Percentiles rank a stretch among this genome's conserved stretches.
Conservation (phyloP, 495 filamentous ascomycete genomes). For the Collariella sp. region DNA sequence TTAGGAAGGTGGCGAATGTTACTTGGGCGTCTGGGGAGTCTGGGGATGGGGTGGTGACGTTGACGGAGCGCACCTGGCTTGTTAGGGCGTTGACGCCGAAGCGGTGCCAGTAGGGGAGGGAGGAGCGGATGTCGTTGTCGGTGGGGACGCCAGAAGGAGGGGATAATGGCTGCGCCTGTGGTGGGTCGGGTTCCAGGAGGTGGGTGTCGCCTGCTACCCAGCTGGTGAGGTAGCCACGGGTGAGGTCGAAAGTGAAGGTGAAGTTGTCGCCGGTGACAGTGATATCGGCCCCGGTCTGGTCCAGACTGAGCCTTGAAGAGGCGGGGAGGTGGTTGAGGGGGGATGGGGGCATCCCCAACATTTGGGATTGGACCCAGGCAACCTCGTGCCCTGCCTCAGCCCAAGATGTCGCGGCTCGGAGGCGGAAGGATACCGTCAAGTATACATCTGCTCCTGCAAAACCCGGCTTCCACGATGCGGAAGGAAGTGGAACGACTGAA, state of each 20-base stretch:
- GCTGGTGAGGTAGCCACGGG: conserved; percentile 31
- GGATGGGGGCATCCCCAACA: not conserved
- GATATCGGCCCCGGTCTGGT: not conserved
- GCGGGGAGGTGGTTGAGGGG: not conserved
- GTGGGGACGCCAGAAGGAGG: conserved; percentile 43
- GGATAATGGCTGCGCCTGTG: conserved; percentile 28
- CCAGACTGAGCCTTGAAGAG: not conserved
- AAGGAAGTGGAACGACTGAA: conserved; percentile 2
- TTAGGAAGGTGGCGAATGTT: conserved; percentile 28
- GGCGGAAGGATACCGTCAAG: conserved; percentile 18
- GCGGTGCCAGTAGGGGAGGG: conserved; percentile 33
- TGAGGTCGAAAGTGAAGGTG: conserved; percentile 34
- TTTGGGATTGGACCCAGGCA: conserved; percentile 22
- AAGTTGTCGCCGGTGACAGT: conserved; percentile 11
- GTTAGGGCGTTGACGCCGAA: conserved; percentile 30
- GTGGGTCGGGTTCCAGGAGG: conserved; percentile 31
- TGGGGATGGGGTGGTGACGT: conserved; percentile 24
- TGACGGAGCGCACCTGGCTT: conserved; percentile 35
- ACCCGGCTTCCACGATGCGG: not conserved
- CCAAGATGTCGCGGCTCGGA: conserved; percentile 14
- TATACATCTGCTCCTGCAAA: conserved; percentile 9
- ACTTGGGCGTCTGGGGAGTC: conserved; percentile 22
- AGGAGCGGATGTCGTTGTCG: conserved; percentile 47
- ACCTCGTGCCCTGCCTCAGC: conserved; percentile 22
- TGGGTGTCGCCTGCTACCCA: conserved; percentile 21